A percentile compares a stretch with the other conserved stretches of the same genome.
Evolutionary conservation across 148 eudicot genomes (phyloP).

Genomic region (Drosera capensis): DNA sequence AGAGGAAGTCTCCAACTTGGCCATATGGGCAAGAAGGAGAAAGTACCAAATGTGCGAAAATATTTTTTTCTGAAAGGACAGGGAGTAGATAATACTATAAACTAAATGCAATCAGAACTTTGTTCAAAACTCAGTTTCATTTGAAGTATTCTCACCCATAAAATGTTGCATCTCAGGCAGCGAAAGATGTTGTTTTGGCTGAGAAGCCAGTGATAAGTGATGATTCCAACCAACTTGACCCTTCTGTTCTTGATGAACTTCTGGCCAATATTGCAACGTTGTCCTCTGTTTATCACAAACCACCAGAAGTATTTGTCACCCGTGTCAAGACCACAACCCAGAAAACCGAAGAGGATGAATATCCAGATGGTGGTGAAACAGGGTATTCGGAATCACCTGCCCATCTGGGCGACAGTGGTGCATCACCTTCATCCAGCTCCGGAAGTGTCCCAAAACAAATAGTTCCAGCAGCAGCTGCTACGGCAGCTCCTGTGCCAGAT

Average conservation of each 20-base stretch:
- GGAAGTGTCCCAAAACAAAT: constrained; percentile 31
- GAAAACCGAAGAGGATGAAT: constrained; percentile 84
- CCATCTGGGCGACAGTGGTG: constrained; percentile 29
- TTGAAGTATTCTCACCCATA: not conserved
- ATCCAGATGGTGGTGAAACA: constrained; percentile 63
- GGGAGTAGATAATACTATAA: not conserved
- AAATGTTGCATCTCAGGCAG: constrained; percentile 40
- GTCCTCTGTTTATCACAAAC: constrained; percentile 95
- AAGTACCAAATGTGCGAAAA: no score
- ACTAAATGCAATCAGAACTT: not conserved
- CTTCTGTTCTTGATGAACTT: constrained; percentile 95
- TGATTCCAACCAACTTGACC: constrained; percentile 84
- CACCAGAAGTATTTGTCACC: constrained; percentile 86
- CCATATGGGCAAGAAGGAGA: no score
- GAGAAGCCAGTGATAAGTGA: constrained; percentile 98
- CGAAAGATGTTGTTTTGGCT: constrained; percentile 94
- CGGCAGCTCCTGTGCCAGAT: constrained; percentile 79
- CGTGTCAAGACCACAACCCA: constrained; percentile 61
- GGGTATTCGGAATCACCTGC: constrained; percentile 64
- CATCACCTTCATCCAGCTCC: constrained; percentile 64
- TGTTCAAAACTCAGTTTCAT: not conserved
- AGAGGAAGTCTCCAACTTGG: no score
- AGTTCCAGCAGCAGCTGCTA: constrained; percentile 21
- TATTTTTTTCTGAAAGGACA: not conserved
- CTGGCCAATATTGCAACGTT: constrained; percentile 89